Evolutionary conservation across 2,329 filamentous ascomycete genomes (phyloP).

Genomic region (Fusarium pseudocircinatum): DNA sequence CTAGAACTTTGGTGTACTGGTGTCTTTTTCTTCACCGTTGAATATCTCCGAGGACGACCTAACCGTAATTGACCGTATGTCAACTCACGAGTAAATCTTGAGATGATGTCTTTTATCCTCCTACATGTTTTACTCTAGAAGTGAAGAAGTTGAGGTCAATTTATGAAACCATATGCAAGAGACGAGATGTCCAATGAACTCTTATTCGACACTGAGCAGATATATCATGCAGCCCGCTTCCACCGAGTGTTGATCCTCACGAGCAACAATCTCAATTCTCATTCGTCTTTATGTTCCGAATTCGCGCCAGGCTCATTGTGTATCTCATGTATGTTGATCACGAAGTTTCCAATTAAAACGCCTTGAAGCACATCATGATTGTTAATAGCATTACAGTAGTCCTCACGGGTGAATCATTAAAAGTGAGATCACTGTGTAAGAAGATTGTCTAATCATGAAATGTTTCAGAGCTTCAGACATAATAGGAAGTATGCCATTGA

Average conservation of each 20-base stretch:
- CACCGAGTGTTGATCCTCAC: constrained; percentile 13
- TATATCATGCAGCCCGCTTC: constrained; percentile 8
- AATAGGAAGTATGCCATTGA: neutral
- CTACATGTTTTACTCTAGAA: neutral
- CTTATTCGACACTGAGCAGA: neutral
- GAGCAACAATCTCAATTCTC: constrained; percentile 3
- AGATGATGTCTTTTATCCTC: neutral
- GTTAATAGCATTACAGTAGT: neutral
- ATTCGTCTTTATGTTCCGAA: neutral
- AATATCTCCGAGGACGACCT: neutral
- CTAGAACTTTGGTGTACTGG: neutral
- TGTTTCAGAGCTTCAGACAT: neutral
- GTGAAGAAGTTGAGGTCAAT: neutral
- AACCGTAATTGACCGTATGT: neutral
- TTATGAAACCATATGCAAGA: neutral
- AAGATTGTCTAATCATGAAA: neutral
- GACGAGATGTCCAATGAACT: neutral
- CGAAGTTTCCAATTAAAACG: neutral
- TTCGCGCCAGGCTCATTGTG: no score
- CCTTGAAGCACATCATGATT: neutral
- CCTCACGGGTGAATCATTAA: no score
- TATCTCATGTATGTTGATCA: neutral
- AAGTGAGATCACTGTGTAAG: neutral
- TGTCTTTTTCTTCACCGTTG: neutral
- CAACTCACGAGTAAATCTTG: neutral